Evolutionary conservation across 1,284 basidiomycete species (phyloP).

Genomic region (Ustilago crameri): DNA sequence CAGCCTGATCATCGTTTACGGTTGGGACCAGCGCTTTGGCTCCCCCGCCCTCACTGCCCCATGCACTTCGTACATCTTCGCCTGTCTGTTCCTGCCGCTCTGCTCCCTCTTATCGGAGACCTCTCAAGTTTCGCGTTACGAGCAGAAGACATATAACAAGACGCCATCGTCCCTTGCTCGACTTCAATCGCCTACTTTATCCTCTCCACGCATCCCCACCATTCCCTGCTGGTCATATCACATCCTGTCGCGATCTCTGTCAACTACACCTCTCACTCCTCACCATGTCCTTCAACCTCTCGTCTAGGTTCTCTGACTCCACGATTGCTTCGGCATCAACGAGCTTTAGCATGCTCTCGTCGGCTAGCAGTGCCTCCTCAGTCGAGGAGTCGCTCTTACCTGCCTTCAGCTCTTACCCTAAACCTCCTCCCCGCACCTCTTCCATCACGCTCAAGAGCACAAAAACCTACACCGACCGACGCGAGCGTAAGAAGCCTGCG

Average conservation of each 20-base stretch:
- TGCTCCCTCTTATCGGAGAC: not conserved
- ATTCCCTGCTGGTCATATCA: no score
- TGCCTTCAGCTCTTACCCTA: conserved; percentile 19
- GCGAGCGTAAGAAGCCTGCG: conserved; percentile 25
- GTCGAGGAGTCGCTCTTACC: conserved; percentile 25
- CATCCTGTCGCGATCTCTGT: not conserved
- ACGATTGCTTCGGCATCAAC: conserved; percentile 36
- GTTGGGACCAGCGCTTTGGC: no score
- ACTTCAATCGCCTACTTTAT: not conserved
- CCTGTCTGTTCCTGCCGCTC: not conserved
- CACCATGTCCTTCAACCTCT: conserved; percentile 15
- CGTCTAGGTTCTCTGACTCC: conserved; percentile 42
- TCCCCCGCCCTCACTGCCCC: no score
- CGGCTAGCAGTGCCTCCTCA: conserved; percentile 26
- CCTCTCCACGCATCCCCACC: no score
- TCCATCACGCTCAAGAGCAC: conserved; percentile 41
- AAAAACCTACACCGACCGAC: conserved; percentile 16
- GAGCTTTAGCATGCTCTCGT: conserved; percentile 24
- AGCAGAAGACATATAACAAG: conserved; percentile 22
- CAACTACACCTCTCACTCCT: not conserved
- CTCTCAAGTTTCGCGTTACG: not conserved
- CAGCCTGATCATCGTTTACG: conserved; percentile 18
- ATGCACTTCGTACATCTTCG: no score
- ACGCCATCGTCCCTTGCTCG: not conserved
- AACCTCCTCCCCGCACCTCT: conserved; percentile 37